Percentiles rank a stretch among this genome's conserved stretches.
phyloP scores from a whole-genome alignment of 768 basidiomycete species.

The Termitomyces sp. region DNA sequence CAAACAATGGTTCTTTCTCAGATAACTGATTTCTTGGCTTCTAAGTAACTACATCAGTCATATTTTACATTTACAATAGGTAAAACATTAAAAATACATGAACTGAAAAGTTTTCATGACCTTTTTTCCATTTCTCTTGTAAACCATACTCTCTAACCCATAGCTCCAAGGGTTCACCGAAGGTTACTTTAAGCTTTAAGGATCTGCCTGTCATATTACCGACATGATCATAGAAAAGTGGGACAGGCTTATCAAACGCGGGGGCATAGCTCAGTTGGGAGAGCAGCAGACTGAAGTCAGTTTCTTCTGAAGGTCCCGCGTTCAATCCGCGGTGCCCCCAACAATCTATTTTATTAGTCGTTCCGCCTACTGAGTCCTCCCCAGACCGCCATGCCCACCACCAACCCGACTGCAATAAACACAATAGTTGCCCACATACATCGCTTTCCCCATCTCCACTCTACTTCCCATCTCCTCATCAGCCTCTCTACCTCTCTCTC shows the following conservation, averaged over 20 bases:
- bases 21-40: no score
- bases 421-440: constrained; percentile 13
- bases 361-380: neutral
- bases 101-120: no score
- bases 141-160: no score
- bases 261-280: constrained; percentile 11
- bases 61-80: no score
- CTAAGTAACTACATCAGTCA: no score
- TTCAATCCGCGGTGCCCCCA: constrained; percentile 7
- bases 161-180: no score
- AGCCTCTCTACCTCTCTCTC: constrained; percentile 7
- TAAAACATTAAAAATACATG: no score
- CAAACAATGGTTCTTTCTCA: no score
- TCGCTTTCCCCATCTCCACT: constrained; percentile 13
- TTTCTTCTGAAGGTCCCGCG: constrained; percentile 2
- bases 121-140: no score
- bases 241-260: neutral
- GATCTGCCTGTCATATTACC: no score
- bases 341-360: neutral
- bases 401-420: constrained; percentile 9
- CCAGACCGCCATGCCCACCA: constrained; percentile 11
- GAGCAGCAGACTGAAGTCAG: constrained; percentile 8
- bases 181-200: no score
- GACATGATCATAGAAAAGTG: no score
- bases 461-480: constrained; percentile 6